These are phyloP conservation scores for Coemansia sp. DNA, from an alignment of 192 early-diverging fungal genomes.

Conservation along the genomic window DNA sequence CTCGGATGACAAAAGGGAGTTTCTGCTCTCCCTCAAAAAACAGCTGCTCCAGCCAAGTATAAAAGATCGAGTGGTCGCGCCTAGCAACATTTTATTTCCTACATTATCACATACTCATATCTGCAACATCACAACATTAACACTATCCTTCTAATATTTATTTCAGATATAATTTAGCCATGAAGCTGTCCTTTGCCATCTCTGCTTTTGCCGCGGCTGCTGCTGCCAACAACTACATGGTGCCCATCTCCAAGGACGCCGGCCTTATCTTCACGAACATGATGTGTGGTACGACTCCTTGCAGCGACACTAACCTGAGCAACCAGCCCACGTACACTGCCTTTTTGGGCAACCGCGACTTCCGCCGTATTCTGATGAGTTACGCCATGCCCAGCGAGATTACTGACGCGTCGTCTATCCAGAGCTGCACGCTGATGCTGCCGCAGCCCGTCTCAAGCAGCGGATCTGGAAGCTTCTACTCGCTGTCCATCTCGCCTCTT, in stretches of 20 bases:
- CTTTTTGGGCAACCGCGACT: slow-evolving; percentile 32
- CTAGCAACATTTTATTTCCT: background rate
- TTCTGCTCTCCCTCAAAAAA: too few relatives aligned
- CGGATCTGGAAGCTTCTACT: slow-evolving; percentile 16
- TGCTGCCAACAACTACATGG: slow-evolving; percentile 1
- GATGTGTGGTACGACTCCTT: slow-evolving; percentile 17
- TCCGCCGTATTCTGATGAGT: slow-evolving; percentile 37
- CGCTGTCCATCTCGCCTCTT: slow-evolving; percentile 9
- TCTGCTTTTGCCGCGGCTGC: slow-evolving; percentile 9
- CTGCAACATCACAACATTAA: too few relatives aligned
- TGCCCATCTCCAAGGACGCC: slow-evolving; percentile 29
- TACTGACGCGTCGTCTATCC: slow-evolving; percentile 5
- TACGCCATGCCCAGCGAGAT: slow-evolving; percentile 17
- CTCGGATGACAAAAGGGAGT: background rate
- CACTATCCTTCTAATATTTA: too few relatives aligned
- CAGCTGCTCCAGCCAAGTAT: background rate
- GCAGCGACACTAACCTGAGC: slow-evolving; percentile 24
- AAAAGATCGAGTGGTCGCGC: background rate
- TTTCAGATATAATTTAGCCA: background rate
- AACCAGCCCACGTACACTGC: slow-evolving; percentile 25
- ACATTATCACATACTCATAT: background rate
- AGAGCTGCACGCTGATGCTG: slow-evolving; percentile 25
- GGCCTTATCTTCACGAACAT: slow-evolving; percentile 31
- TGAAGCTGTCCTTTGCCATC: slow-evolving; percentile 18
- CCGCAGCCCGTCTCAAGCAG: slow-evolving; percentile 9